Evolutionary conservation across 2,329 filamentous ascomycete genomes (phyloP).

Genomic region (Fusarium nygamai): DNA sequence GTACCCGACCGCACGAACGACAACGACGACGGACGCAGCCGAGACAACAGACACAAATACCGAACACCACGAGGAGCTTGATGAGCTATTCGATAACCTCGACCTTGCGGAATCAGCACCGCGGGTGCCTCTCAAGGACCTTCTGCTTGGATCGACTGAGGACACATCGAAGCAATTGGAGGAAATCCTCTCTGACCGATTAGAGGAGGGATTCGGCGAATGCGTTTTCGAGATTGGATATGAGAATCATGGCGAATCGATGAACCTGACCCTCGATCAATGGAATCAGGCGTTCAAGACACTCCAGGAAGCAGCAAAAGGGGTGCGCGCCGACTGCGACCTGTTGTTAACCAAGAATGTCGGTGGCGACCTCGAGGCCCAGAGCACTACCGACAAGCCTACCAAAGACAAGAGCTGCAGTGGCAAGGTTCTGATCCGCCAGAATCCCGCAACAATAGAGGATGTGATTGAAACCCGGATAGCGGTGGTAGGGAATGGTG

Average conservation of each 20-base stretch:
- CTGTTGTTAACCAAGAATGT: slow-evolving; percentile 92
- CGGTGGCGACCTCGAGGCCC: slow-evolving; percentile 78
- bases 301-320: slow-evolving; percentile 71
- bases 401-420: slow-evolving; percentile 78
- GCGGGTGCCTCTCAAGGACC: slow-evolving; percentile 75
- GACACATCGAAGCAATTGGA: slow-evolving; percentile 71
- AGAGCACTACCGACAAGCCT: slow-evolving; percentile 60
- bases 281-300: slow-evolving; percentile 79
- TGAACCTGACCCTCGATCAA: slow-evolving; percentile 77
- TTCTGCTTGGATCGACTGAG: slow-evolving; percentile 74
- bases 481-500: slow-evolving; percentile 93
- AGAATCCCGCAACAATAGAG: slow-evolving; percentile 77
- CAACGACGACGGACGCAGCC: slow-evolving; percentile 41
- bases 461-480: slow-evolving; percentile 95
- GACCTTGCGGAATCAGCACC: slow-evolving; percentile 78
- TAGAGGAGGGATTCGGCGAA: slow-evolving; percentile 89
- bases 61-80: slow-evolving; percentile 79
- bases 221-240: slow-evolving; percentile 91
- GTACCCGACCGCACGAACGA: slow-evolving; percentile 58
- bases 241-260: slow-evolving; percentile 87
- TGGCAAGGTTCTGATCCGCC: slow-evolving; percentile 88
- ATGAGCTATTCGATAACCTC: slow-evolving; percentile 90
- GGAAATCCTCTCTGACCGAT: slow-evolving; percentile 71
- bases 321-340: slow-evolving; percentile 77
- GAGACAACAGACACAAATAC: slow-evolving; percentile 51